phyloP scores from a whole-genome alignment of 2,329 filamentous ascomycete genomes.

The Aspergillus novoparasiticus region DNA sequence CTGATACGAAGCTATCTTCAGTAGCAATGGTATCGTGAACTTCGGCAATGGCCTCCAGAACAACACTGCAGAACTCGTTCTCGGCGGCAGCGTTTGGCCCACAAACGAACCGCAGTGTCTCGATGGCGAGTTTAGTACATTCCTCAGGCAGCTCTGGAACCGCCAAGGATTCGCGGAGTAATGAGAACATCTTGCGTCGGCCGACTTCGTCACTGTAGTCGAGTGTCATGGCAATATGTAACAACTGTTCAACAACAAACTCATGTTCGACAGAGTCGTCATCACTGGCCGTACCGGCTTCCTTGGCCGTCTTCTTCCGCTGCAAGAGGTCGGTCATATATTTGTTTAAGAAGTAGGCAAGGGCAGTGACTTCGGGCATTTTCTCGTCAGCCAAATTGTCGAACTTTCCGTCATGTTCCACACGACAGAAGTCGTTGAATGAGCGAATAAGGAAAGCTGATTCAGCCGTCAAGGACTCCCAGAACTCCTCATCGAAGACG shows the following conservation, averaged over 20 bases:
- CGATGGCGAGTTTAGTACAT: slow-evolving; percentile 82
- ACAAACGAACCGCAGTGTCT: slow-evolving; percentile 81
- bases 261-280: slow-evolving; percentile 88
- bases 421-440: slow-evolving; percentile 90
- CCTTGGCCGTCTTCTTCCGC: slow-evolving; percentile 39
- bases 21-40: slow-evolving; percentile 88
- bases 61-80: slow-evolving; percentile 53
- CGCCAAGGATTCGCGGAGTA: slow-evolving; percentile 82
- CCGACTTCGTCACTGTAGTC: slow-evolving; percentile 99
- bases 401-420: slow-evolving; percentile 71
- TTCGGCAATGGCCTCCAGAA: slow-evolving; percentile 92
- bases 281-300: slow-evolving; percentile 66
- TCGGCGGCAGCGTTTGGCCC: slow-evolving; percentile 57
- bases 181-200: slow-evolving; percentile 89
- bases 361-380: slow-evolving; percentile 88
- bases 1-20: slow-evolving; percentile 90
- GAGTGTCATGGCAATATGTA: slow-evolving; percentile 86
- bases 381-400: slow-evolving; percentile 84
- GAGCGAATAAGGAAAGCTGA: slow-evolving; percentile 87
- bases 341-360: slow-evolving; percentile 82
- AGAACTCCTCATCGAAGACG: slow-evolving; percentile 49
- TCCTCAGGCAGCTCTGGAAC: slow-evolving; percentile 88
- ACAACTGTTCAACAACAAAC: slow-evolving; percentile 92
- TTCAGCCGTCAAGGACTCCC: slow-evolving; percentile 65
- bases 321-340: slow-evolving; percentile 64